Evolutionary conservation across 2,329 filamentous ascomycete species (phyloP), one percentile per base, ranked within the genome.

Genomic region (Trichophyton benhamiae): DNA sequence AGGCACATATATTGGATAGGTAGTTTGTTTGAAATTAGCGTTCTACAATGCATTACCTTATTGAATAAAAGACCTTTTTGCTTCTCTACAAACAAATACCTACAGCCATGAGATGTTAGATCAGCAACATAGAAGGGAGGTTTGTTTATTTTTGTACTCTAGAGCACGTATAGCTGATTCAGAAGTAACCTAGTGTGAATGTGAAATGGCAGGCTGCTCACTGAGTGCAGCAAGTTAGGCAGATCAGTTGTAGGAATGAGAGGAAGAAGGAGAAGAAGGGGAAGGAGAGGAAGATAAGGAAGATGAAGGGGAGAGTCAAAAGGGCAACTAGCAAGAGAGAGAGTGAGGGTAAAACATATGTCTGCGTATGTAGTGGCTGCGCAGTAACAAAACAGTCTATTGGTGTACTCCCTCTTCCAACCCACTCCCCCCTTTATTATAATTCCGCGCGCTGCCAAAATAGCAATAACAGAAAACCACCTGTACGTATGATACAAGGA

Each of bases 381-480:
- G 46, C 22, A 49, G 25, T 27, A 22, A 22, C 8, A 49, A 27
- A 22, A 5, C 6, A 6, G 20, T 27, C 9, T 38, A 38, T 9
- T 38, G 11, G 3, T 20, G 13, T 1, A 15, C 20, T 38, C 22
- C 20, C 46, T 27, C 20, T 6, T 1, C 11, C 22, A n/a, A 2
- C 3, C 20, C 20, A 25, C 25, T 27, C 27, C 27, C 27, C 22
- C 25, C 22, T 2, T 22, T 58, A 5, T n/a, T 41, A 25, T n/a
- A 4, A 36, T 42, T 42, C 41, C 15, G 36, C 15, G 15, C 41
- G 27, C 17, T 15, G 36, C 9, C 33, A n/a, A 63, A 70, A 60
- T 69, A 69, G 36, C 63, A 61, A 69, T 70, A 25, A 65, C 65
- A 3, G 63, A 64, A 1, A 67, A 66, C 44, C 52, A 55, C 22